These are phyloP conservation scores for Globisporangium ultimum DNA, from an alignment of 352 stramenopile genomes.

Conservation along the genomic window DNA sequence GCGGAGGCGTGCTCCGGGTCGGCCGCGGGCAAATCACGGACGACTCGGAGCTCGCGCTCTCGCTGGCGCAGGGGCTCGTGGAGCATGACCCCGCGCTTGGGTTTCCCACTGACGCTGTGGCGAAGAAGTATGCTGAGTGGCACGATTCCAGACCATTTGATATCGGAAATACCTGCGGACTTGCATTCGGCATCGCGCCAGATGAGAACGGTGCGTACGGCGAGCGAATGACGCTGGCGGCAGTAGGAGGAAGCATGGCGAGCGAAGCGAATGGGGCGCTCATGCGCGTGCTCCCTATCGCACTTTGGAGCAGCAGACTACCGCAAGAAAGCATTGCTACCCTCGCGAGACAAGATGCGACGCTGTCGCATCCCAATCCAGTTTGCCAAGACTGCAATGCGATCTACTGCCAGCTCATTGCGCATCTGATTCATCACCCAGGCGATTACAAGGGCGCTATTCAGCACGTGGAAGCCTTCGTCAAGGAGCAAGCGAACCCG, in stretches of 20 bases:
- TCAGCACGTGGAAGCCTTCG: conserved; percentile 28
- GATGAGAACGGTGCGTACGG: conserved; percentile 17
- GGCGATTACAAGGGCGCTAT: conserved; percentile 34
- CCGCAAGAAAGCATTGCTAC: conserved; percentile 24
- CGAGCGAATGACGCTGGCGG: not conserved
- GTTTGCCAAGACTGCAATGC: conserved; percentile 62
- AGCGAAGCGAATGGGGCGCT: conserved; percentile 57
- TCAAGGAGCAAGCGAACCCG: conserved; percentile 22
- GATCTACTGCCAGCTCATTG: conserved; percentile 50
- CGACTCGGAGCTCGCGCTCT: conserved; percentile 58
- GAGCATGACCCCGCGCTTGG: conserved; percentile 19
- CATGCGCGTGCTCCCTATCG: conserved; percentile 47
- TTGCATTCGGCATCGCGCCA: conserved; percentile 27
- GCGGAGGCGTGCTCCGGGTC: conserved; percentile 35
- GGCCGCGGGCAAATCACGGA: conserved; percentile 55
- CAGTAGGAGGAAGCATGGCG: conserved; percentile 11
- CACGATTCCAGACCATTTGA: conserved; percentile 36
- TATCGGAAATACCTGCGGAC: conserved; percentile 49
- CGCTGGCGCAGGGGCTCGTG: conserved; percentile 31
- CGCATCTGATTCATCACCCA: conserved; percentile 36
- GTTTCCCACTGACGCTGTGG: conserved; percentile 38
- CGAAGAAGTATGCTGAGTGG: conserved; percentile 34
- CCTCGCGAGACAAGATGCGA: conserved; percentile 33
- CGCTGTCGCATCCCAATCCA: conserved; percentile 44
- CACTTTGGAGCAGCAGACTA: conserved; percentile 30